phyloP scores from a whole-genome alignment of 108 stramenopile genomes.

The Chaetoceros tenuissimus region DNA sequence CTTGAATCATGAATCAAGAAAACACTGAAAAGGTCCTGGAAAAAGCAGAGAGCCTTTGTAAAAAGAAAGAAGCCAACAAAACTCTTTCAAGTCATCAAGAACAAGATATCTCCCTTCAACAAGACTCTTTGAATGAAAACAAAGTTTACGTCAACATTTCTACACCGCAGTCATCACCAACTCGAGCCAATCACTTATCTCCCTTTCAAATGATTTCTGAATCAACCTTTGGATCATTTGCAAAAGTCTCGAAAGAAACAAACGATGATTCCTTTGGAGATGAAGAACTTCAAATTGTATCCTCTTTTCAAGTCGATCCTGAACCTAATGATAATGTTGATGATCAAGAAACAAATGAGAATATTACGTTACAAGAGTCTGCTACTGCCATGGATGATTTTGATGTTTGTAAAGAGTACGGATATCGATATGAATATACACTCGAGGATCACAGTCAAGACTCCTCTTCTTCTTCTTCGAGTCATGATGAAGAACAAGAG shows the following conservation, averaged over 20 bases:
- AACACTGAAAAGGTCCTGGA: too few species aligned
- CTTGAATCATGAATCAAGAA: too few species aligned
- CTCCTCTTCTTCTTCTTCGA: not conserved
- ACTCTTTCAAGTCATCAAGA: too few species aligned
- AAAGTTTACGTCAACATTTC: too few species aligned
- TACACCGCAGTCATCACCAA: too few species aligned
- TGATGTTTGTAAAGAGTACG: constrained; percentile 25
- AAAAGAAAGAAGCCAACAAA: too few species aligned
- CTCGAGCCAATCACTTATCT: too few species aligned
- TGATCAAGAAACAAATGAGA: not conserved
- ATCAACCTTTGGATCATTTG: not conserved
- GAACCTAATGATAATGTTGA: not conserved
- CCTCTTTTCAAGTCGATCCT: not conserved
- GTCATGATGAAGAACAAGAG: not conserved
- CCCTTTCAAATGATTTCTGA: too few species aligned
- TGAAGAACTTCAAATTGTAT: not conserved
- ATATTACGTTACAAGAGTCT: not conserved
- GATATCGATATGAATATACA: constrained; percentile 13
- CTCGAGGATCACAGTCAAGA: not conserved
- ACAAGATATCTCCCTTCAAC: too few species aligned
- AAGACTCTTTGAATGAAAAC: too few species aligned
- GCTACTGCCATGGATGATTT: constrained; percentile 14
- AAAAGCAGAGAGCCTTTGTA: too few species aligned
- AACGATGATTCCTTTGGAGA: not conserved
- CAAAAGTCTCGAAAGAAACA: not conserved